These are phyloP conservation scores for Adansonia rubrostipa DNA, from an alignment of 441 rosid species.

Conservation along the genomic window DNA sequence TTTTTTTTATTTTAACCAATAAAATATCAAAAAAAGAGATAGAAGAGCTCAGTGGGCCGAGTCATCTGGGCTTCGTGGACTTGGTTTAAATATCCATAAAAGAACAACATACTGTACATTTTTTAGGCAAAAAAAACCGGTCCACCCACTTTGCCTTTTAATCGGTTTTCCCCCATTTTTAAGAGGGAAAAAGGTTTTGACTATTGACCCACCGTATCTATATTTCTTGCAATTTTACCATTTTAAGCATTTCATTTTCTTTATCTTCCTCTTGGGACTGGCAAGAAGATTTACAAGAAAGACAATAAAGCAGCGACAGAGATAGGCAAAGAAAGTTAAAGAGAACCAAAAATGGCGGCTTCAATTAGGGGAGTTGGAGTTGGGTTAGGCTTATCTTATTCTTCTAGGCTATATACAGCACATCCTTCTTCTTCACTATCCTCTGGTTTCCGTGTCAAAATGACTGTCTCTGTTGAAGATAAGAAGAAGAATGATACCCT, in stretches of 20 bases:
- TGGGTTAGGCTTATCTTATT: constrained; percentile 53
- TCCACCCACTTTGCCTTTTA: neutral
- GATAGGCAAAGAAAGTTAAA: constrained; percentile 4
- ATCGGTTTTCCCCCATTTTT: too few species aligned
- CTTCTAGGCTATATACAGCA: constrained; percentile 39
- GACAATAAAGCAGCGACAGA: neutral
- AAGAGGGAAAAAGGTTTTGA: too few species aligned
- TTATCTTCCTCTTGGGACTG: constrained; percentile 26
- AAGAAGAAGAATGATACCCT: constrained; percentile 72
- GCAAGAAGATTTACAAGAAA: neutral
- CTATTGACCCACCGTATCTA: neutral
- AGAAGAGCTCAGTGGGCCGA: too few species aligned
- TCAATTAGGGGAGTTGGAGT: constrained; percentile 57
- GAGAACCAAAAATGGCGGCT: constrained; percentile 52
- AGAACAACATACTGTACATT: too few species aligned
- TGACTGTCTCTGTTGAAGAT: constrained; percentile 77
- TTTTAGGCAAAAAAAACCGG: neutral
- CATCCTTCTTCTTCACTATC: constrained; percentile 34
- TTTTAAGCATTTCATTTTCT: neutral
- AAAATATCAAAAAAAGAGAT: too few species aligned
- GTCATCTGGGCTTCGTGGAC: too few species aligned
- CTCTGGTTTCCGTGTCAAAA: constrained; percentile 53
- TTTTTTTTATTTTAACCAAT: too few species aligned
- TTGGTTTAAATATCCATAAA: too few species aligned
- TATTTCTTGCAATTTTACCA: neutral